A percentile compares a stretch with the other conserved stretches of the same genome.
phyloP scores from a whole-genome alignment of 2,329 filamentous ascomycete genomes.

The Botrytis cinerea region DNA sequence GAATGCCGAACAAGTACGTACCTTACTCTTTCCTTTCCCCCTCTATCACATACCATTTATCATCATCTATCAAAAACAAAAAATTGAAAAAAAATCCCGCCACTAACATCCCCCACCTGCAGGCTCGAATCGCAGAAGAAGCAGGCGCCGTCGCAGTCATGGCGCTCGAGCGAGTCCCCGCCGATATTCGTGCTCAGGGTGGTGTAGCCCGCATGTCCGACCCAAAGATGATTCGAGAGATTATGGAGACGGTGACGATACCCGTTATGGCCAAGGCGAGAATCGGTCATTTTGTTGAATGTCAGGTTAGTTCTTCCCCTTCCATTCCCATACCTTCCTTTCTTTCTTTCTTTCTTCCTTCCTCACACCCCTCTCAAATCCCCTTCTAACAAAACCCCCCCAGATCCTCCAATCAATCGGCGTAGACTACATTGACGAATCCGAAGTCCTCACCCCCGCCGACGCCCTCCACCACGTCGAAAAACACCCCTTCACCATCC shows the following conservation, averaged over 20 bases:
- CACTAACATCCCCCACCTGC: background rate
- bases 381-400: background rate
- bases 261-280: conserved; percentile 99
- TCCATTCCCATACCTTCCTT: background rate
- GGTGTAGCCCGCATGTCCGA: conserved; percentile 98
- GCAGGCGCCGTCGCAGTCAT: conserved; percentile 96
- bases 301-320: conserved; percentile 58
- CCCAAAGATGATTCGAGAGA: conserved; percentile 90
- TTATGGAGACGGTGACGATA: conserved; percentile 92
- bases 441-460: conserved; percentile 93
- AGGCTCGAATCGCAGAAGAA: conserved; percentile 96
- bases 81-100: conserved; percentile 23
- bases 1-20: conserved; percentile 73
- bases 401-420: conserved; percentile 92
- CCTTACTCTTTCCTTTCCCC: background rate
- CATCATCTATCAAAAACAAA: background rate
- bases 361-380: background rate
- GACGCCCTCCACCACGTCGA: conserved; percentile 90
- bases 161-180: conserved; percentile 95
- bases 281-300: conserved; percentile 98
- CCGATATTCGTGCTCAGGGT: conserved; percentile 89
- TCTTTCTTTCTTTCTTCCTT: background rate
- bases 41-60: background rate
- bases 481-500: conserved; percentile 78
- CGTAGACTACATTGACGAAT: conserved; percentile 98